Percentiles rank a stretch among this genome's conserved stretches.
Conservation (phyloP, 306 rosid genomes). For the Crotalaria pallida region DNA sequence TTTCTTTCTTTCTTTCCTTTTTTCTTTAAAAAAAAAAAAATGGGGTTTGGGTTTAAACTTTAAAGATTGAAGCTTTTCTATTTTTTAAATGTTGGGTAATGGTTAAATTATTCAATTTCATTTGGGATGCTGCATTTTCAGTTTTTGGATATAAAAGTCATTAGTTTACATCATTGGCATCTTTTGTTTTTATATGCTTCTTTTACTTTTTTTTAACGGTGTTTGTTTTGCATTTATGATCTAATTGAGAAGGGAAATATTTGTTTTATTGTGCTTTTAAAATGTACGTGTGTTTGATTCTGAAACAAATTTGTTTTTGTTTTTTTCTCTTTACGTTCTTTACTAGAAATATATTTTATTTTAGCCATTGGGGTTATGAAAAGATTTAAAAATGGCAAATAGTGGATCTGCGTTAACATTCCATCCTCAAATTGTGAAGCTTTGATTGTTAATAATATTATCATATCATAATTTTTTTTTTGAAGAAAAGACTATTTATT, state of each 20-base stretch:
- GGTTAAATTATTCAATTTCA: not conserved
- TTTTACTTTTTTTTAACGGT: too few relatives aligned
- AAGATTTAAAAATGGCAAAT: not conserved
- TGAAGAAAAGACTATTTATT: too few relatives aligned
- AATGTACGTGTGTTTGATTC: not conserved
- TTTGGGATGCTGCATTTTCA: conserved; percentile 18
- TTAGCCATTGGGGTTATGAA: conserved; percentile 2
- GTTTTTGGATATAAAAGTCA: conserved; percentile 6
- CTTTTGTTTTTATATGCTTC: too few relatives aligned
- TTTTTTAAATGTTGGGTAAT: not conserved
- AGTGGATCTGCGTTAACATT: conserved; percentile 10
- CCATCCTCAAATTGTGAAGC: conserved; percentile 12
- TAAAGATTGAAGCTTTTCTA: not conserved
- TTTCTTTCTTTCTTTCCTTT: not conserved
- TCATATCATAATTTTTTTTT: too few relatives aligned
- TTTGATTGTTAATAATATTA: too few relatives aligned
- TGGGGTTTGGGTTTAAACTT: conserved; percentile 15
- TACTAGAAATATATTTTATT: not conserved
- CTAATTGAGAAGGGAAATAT: conserved; percentile 7
- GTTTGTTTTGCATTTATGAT: conserved; percentile 2
- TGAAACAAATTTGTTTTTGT: conserved; percentile 3
- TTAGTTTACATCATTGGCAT: not conserved
- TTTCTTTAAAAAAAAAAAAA: too few relatives aligned
- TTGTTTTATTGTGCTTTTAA: not conserved
- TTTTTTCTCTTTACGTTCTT: not conserved